Evolutionary conservation across 2,329 filamentous ascomycete genomes (phyloP).

Genomic region (Sclerotinia trifoliorum): DNA sequence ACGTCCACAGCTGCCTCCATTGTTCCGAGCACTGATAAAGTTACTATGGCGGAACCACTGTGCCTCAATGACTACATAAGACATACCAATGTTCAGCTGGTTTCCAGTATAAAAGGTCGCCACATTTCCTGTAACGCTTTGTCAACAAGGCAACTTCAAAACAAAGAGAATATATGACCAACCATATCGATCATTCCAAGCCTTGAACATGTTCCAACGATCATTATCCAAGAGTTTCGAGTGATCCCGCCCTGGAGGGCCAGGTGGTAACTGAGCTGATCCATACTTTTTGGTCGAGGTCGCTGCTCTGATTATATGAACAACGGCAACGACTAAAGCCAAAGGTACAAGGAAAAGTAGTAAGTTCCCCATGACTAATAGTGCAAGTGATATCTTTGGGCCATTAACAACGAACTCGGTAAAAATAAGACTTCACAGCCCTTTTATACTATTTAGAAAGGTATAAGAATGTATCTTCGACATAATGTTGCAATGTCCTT

Average conservation of each 20-base stretch:
- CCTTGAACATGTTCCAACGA: constrained; percentile 3
- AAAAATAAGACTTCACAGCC: not conserved
- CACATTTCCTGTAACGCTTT: not conserved
- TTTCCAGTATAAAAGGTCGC: not conserved
- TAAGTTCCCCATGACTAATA: not conserved
- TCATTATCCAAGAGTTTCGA: not conserved
- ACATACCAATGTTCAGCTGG: not conserved
- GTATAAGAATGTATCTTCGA: not conserved
- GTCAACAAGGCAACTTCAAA: not conserved
- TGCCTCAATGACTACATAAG: not conserved
- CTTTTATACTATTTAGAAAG: not conserved
- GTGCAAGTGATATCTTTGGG: not conserved
- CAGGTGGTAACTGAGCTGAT: not conserved
- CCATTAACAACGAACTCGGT: not conserved
- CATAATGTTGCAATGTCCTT: not conserved
- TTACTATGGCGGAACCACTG: not conserved
- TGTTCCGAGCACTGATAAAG: not conserved
- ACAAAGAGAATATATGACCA: not conserved
- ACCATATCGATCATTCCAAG: constrained; percentile 6
- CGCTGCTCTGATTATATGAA: not conserved
- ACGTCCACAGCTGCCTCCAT: constrained; percentile 3
- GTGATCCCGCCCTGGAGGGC: constrained; percentile 4
- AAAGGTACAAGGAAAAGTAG: not conserved
- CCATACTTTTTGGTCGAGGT: not conserved
- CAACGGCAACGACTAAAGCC: not conserved